These are phyloP conservation scores for Fusarium nisikadoi DNA, from an alignment of 2,329 filamentous ascomycete genomes.

Conservation along the genomic window DNA sequence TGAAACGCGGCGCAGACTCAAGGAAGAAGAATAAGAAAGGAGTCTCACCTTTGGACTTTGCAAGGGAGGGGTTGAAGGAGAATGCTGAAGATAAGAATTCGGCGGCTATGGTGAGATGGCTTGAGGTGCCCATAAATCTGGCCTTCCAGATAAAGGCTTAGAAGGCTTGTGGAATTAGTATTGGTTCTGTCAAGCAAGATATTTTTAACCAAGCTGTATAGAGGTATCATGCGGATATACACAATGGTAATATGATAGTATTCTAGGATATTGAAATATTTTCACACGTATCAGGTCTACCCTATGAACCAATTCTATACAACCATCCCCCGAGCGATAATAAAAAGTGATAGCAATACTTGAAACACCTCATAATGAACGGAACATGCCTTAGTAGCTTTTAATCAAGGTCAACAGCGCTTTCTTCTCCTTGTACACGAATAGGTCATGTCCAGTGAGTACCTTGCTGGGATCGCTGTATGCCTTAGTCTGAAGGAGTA, in stretches of 20 bases:
- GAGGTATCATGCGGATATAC: background rate
- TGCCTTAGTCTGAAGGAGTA: background rate
- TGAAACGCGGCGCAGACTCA: background rate
- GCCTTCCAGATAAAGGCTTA: background rate
- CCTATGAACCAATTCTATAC: fast-evolving
- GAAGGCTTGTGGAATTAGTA: fast-evolving
- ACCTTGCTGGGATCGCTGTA: background rate
- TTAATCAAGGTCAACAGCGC: background rate
- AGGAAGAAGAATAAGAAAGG: background rate
- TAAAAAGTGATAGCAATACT: fast-evolving
- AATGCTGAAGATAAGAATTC: background rate
- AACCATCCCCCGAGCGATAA: fast-evolving
- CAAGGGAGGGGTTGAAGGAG: background rate
- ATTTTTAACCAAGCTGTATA: too few relatives aligned
- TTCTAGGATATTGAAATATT: fast-evolving
- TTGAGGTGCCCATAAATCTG: background rate
- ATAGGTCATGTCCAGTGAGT: background rate
- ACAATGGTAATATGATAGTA: too few relatives aligned
- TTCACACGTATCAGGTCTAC: fast-evolving
- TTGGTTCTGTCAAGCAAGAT: background rate
- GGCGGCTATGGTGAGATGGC: background rate
- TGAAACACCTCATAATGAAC: fast-evolving
- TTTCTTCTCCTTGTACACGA: background rate
- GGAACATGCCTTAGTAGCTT: background rate
- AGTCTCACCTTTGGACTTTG: background rate